A percentile compares a stretch with the other conserved stretches of the same genome.
These are phyloP conservation scores for Deinandra increscens DNA, from an alignment of 129 eudicot species.

Conservation along the genomic window DNA sequence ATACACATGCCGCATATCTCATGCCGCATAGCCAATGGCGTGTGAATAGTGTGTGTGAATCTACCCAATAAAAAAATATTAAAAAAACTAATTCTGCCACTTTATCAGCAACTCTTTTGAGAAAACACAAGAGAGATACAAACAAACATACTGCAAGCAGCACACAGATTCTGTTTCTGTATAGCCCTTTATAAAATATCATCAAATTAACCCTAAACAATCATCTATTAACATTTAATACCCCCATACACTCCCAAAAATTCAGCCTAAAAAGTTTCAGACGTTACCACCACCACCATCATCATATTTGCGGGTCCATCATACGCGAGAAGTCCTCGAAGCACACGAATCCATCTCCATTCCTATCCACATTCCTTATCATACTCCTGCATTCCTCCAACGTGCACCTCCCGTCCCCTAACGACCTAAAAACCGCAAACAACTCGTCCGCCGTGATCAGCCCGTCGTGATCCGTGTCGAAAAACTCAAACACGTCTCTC, in stretches of 20 bases:
- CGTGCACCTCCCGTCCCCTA: constrained; percentile 65
- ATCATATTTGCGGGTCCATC: constrained; percentile 58
- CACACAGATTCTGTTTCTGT: constrained; percentile 21
- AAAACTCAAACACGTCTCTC: constrained; percentile 55
- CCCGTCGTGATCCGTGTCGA: constrained; percentile 78
- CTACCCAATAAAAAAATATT: background rate
- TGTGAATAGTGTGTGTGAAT: background rate
- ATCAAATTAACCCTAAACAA: background rate
- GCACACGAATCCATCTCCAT: constrained; percentile 83
- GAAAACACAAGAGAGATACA: background rate
- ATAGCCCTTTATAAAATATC: background rate
- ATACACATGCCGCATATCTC: too few relatives aligned
- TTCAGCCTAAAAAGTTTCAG: background rate
- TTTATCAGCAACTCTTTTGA: background rate
- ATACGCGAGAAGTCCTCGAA: constrained; percentile 71
- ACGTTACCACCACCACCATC: background rate
- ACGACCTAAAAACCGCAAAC: constrained; percentile 42
- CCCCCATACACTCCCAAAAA: constrained; percentile 7
- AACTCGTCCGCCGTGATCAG: constrained; percentile 74
- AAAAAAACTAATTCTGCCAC: background rate
- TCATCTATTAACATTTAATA: constrained; percentile 19
- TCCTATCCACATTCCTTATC: constrained; percentile 63
- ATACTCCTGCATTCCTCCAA: constrained; percentile 79
- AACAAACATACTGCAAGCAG: constrained; percentile 15
- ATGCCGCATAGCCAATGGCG: too few relatives aligned